Evolutionary conservation across 2,329 filamentous ascomycete species (phyloP), one percentile per base, ranked within the genome.

Genomic region (Cryphonectria carpinicola): DNA sequence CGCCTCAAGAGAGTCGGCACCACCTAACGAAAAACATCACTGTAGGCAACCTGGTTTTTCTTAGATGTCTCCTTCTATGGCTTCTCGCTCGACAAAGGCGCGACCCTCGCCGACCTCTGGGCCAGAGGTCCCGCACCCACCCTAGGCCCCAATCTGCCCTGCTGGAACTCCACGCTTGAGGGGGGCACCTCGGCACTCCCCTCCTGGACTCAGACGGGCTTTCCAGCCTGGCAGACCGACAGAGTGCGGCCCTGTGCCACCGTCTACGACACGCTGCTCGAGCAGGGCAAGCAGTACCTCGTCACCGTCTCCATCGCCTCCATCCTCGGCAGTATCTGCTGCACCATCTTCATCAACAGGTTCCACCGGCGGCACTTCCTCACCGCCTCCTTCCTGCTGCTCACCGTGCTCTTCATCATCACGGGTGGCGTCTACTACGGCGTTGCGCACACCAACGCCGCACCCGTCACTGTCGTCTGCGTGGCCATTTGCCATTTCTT

Each of bases 11-110:
- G 22, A 35, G 17, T 41, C 19, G 19, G 22, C 28, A 62, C 17
- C 46, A 7, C 1, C 7, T 49, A 7, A 49, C 58, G 63, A 5
- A 13, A 39, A 39, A 63, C 22, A 2, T 39, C 19, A 41, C 25
- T n/a, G 19, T n/a, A 68, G 66, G 77, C 84, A 37, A 82, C 83
- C 28, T 88, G 86, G 86, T 83, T 87, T 46, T 82, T 87, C 6
- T 80, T 89, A 14, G 87, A 89, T 69, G 79, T 88, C n/a, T 85
- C 84, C 19, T 88, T 88, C 73, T 88, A 88, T 71, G 87, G 86
- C 3, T 85, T 88, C 69, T 84, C 84, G 4, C 80, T 88, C 6
- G 84, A 85, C 65, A 84, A 84, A 68, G 75, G 81, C 65, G 79
- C 80, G 8, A 83, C 82, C 0, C 75, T 84, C 2, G 80, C 82